phyloP scores from a whole-genome alignment of 1,284 basidiomycete species.

The Cutaneotrichosporon sp. region DNA sequence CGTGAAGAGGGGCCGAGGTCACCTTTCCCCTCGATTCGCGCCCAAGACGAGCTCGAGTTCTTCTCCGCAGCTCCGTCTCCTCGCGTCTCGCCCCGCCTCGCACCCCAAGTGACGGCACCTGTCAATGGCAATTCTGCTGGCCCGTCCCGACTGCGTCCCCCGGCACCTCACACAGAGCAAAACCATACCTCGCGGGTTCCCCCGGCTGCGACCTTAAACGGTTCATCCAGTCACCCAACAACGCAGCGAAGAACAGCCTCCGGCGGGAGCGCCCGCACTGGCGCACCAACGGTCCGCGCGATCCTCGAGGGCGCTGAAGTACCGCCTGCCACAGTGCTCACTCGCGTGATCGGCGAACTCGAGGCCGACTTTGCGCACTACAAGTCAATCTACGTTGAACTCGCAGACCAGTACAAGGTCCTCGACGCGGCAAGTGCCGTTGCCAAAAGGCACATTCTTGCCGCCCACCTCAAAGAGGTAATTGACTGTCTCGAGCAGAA shows the following conservation, averaged over 20 bases:
- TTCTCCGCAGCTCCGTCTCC: constrained; percentile 56
- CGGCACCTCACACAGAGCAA: too few relatives aligned
- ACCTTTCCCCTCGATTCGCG: constrained; percentile 75
- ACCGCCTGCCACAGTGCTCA: constrained; percentile 76
- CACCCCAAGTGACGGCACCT: too few relatives aligned
- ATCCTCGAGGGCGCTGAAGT: constrained; percentile 55
- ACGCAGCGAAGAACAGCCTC: not conserved
- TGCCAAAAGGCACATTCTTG: constrained; percentile 70
- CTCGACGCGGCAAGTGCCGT: constrained; percentile 77
- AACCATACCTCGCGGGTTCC: too few relatives aligned
- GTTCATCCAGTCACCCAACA: too few relatives aligned
- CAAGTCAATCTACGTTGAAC: constrained; percentile 80
- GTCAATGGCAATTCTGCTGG: too few relatives aligned
- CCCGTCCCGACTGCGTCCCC: too few relatives aligned
- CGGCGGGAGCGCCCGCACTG: not conserved
- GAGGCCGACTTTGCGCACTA: constrained; percentile 88
- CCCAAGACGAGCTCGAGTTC: constrained; percentile 70
- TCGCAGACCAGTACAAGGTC: constrained; percentile 81
- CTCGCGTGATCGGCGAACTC: constrained; percentile 70
- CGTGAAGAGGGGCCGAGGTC: constrained; percentile 47
- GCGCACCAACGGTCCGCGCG: constrained; percentile 50
- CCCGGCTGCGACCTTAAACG: too few relatives aligned
- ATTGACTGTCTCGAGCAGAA: constrained; percentile 83
- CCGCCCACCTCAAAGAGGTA: constrained; percentile 78
- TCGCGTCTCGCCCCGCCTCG: not conserved